phyloP scores from a whole-genome alignment of 202 grass and related monocot genomes.

The Carex sylvatica region DNA sequence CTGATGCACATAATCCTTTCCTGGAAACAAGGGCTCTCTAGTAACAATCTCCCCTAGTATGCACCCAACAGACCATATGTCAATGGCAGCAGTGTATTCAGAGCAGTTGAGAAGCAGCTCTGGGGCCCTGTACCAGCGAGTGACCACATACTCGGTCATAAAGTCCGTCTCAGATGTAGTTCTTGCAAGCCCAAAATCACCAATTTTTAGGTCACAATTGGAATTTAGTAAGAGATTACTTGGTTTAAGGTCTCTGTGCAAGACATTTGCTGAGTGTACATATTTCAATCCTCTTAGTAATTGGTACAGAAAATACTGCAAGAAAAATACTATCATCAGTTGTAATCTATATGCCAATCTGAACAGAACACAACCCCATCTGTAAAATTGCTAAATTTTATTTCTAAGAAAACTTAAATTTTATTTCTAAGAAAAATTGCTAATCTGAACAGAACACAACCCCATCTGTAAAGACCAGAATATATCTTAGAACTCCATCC shows the following conservation, averaged over 20 bases:
- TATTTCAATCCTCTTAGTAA: constrained; percentile 94
- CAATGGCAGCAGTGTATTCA: constrained; percentile 90
- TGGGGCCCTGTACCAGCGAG: constrained; percentile 82
- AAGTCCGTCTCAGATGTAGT: constrained; percentile 97
- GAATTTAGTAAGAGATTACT: constrained; percentile 85
- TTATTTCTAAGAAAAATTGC: neutral
- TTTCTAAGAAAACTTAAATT: no score
- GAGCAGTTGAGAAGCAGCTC: constrained; percentile 94
- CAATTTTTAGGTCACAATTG: constrained; percentile 93
- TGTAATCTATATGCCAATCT: neutral
- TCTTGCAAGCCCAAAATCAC: constrained; percentile 86
- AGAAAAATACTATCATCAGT: neutral
- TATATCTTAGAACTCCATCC: neutral
- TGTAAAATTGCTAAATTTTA: no score
- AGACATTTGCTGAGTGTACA: constrained; percentile 85
- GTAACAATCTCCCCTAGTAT: constrained; percentile 88
- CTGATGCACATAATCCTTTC: constrained; percentile 97
- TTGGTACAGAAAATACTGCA: constrained; percentile 90
- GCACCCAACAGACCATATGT: constrained; percentile 95
- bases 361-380: no score
- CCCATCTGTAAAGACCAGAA: neutral
- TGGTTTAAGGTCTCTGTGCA: constrained; percentile 95
- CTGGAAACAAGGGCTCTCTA: constrained; percentile 85
- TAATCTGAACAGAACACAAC: neutral
- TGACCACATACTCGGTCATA: constrained; percentile 99